Evolutionary conservation across 1,284 basidiomycete genomes (phyloP).

Genomic region (Boletus smithii): DNA sequence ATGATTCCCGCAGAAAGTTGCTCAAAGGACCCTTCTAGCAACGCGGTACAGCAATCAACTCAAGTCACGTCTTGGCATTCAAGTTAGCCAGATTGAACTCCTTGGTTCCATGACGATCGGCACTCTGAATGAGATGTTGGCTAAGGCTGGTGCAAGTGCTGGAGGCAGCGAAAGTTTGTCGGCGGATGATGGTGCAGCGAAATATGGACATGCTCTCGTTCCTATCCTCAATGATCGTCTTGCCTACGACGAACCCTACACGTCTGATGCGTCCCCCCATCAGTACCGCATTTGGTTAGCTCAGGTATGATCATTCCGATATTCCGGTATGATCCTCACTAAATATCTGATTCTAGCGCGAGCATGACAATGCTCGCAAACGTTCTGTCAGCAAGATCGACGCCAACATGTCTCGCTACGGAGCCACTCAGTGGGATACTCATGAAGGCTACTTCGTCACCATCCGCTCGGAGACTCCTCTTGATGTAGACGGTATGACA

Average conservation of each 20-base stretch:
- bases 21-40: conserved; percentile 9
- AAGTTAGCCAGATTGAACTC: conserved; percentile 32
- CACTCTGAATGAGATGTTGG: conserved; percentile 25
- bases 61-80: conserved; percentile 27
- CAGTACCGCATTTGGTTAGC: conserved; percentile 33
- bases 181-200: conserved; percentile 25
- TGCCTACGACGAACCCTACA: conserved; percentile 32
- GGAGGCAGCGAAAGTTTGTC: conserved; percentile 4
- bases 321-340: background rate
- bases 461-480: conserved; percentile 19
- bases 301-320: conserved; percentile 17
- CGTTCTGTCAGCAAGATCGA: conserved; percentile 21
- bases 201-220: conserved; percentile 29
- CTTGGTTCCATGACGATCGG: conserved; percentile 31
- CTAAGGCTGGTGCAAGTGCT: conserved; percentile 12
- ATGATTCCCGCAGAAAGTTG: background rate
- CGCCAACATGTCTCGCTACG: conserved; percentile 26
- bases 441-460: conserved; percentile 29
- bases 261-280: conserved; percentile 28
- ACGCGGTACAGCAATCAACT: conserved; percentile 31
- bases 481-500: conserved; percentile 25
- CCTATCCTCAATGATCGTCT: conserved; percentile 30
- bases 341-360: conserved; percentile 11
- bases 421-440: conserved; percentile 32
- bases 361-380: conserved; percentile 22